Conservation (phyloP, 2,329 filamentous ascomycete species). For the Cephalotrichum gorgonifer region DNA sequence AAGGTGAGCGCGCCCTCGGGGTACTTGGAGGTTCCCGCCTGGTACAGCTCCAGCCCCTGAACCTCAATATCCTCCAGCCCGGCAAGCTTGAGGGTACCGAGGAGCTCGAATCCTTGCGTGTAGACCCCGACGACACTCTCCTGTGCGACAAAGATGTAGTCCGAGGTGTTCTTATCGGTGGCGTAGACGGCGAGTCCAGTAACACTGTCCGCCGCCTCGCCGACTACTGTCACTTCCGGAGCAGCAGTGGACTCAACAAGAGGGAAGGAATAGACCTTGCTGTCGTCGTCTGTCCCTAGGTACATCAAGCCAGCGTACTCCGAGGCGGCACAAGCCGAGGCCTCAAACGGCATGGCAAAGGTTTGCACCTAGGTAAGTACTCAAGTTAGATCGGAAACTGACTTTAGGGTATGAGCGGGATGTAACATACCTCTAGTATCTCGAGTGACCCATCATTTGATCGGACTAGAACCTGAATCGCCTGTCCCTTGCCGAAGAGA, state of each 20-base stretch:
- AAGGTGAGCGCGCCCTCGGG: conserved; percentile 27
- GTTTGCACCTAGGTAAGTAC: conserved; percentile 23
- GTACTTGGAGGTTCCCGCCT: conserved; percentile 22
- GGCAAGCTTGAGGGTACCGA: conserved; percentile 24
- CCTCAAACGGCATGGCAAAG: conserved; percentile 28
- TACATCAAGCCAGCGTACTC: conserved; percentile 22
- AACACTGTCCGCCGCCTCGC: conserved; percentile 24
- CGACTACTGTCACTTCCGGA: conserved; percentile 23
- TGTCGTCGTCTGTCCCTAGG: conserved; percentile 26
- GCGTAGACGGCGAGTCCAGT: conserved; percentile 31
- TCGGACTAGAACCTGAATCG: conserved; percentile 26
- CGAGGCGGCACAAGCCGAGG: conserved; percentile 30
- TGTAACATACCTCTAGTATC: conserved; percentile 23
- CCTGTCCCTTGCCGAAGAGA: conserved; percentile 31
- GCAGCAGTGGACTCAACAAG: conserved; percentile 25
- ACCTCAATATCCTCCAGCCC: conserved; percentile 30
- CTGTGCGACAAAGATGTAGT: conserved; percentile 31
- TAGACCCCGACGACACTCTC: conserved; percentile 27
- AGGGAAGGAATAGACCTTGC: conserved; percentile 24
- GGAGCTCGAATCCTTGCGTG: conserved; percentile 18
- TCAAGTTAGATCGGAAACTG: not conserved
- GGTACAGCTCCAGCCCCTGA: conserved; percentile 29
- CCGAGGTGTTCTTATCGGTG: conserved; percentile 14
- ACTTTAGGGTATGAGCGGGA: not conserved
- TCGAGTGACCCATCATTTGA: conserved; percentile 16